Percentiles rank a stretch among this genome's conserved stretches.
Evolutionary conservation across 768 basidiomycete genomes (phyloP).

Genomic region (Pleurotus tuoliensis): DNA sequence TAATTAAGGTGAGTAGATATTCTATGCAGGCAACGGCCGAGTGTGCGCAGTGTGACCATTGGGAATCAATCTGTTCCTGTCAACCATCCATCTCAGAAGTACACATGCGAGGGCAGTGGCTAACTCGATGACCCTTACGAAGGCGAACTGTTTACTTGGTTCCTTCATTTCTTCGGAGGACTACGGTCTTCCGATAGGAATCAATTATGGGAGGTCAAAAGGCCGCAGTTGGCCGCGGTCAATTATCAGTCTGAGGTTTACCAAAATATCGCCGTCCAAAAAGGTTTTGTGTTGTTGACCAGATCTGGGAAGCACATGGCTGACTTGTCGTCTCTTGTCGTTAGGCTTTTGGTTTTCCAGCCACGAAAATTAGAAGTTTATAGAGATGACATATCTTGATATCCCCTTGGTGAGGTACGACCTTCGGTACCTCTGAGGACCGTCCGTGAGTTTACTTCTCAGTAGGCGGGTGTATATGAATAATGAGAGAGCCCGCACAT

Average conservation of each 20-base stretch:
- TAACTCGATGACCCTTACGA: slow-evolving; percentile 21
- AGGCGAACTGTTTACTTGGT: slow-evolving; percentile 20
- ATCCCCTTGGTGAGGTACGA: slow-evolving; percentile 16
- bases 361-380: slow-evolving; percentile 22
- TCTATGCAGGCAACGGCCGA: slow-evolving; percentile 17
- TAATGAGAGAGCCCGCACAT: slow-evolving; percentile 19
- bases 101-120: slow-evolving; percentile 19
- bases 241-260: slow-evolving; percentile 15
- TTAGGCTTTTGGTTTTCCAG: slow-evolving; percentile 21
- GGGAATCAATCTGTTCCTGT: slow-evolving; percentile 17
- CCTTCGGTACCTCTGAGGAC: not conserved
- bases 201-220: slow-evolving; percentile 15
- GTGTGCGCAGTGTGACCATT: slow-evolving; percentile 18
- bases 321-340: not conserved
- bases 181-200: slow-evolving; percentile 13
- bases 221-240: slow-evolving; percentile 16
- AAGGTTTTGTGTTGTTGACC: slow-evolving; percentile 7
- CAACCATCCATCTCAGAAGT: slow-evolving; percentile 16
- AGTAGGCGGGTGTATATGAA: slow-evolving; percentile 16
- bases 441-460: not conserved
- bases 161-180: slow-evolving; percentile 17
- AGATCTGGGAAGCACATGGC: too few species aligned
- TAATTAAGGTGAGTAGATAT: slow-evolving; percentile 12
- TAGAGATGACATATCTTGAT: slow-evolving; percentile 20
- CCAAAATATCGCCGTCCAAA: slow-evolving; percentile 17